phyloP scores from a whole-genome alignment of 441 rosid genomes.

The Corymbia calophylla region DNA sequence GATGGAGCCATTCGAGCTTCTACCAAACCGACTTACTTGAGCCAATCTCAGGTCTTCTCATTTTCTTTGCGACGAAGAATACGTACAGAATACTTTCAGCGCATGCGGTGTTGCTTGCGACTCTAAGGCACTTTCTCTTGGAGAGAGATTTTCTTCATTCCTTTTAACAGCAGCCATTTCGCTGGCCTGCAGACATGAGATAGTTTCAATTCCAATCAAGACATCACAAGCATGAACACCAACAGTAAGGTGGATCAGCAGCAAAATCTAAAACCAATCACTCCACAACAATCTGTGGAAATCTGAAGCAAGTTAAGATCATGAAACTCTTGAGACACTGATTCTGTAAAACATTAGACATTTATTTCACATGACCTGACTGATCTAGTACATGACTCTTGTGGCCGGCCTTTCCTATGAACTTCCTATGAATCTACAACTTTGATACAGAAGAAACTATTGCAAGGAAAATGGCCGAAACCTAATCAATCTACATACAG shows the following conservation, averaged over 20 bases:
- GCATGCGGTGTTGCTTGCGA: not conserved
- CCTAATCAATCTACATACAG: not conserved
- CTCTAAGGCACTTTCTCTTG: not conserved
- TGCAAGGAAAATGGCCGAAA: not conserved
- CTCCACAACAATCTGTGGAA: not conserved
- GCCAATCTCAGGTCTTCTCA: not conserved
- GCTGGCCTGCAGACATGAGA: not conserved
- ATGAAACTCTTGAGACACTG: not conserved
- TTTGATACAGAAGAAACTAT: not conserved
- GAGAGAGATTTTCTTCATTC: not conserved
- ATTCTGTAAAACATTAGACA: not conserved
- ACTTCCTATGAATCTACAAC: not conserved
- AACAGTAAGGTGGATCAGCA: not conserved
- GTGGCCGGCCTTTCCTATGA: not conserved
- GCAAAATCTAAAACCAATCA: not conserved
- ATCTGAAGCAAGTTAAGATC: not conserved
- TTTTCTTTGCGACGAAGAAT: not conserved
- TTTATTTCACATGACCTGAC: not conserved
- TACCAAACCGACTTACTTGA: not conserved
- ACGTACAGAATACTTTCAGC: accelerated
- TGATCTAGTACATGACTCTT: not conserved
- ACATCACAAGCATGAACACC: not conserved
- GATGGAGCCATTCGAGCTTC: not conserved
- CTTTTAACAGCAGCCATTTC: not conserved
- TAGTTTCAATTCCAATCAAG: not conserved